Base-by-base conservation (phyloP, 805 yeast genomes). In the Lipomyces starkeyi region DNA sequence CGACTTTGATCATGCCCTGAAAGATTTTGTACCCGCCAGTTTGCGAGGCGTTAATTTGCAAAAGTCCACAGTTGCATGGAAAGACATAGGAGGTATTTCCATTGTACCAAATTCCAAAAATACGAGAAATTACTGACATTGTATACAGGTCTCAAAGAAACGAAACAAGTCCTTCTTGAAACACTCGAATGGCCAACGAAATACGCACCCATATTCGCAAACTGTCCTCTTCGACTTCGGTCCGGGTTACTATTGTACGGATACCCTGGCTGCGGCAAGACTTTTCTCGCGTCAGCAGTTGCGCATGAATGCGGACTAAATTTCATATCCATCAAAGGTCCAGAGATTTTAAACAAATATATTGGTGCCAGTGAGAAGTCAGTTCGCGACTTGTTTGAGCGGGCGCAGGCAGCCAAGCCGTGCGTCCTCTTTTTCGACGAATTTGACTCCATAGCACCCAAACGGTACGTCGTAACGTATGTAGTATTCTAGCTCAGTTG, bases 341-440 rank as follows among this genome's bases (percentile, higher is more conserved):
- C 98, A 0, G 98, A 94, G 77, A 91, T 94, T 59, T 83, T 94
- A 74, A 93, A 94, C 80, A 94, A 94, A 78, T 94, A 93, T 78
- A 94, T 94, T 74, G 99, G 99, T 74, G 98, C 98, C 0, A 91
- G 97, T 43, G 99, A 95, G 78, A 98, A 94, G 77, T 88, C 93
- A 59, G 94, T 95, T 1, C 83, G 99, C 68, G 98, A 94, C 67
- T 82, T 95, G 59, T 95, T 95, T 77, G 97, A 93, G 71, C 83
- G 97, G 40, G 99, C 98, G 0, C 95, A 90, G 76, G 90, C 97
- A 29, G 97, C 97, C 2, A 92, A 91, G 75, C 98, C 98, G 0
- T 94, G 98, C 75, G 87, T 94, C 37, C 80, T 94, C 63, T 93
- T 94, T 76, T 93, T 94, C 78, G 98, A 94, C 79, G 98, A 94